These are phyloP conservation scores for Sarocladiaceae sp. DNA, from an alignment of 2,329 filamentous ascomycete species.

Conservation along the genomic window DNA sequence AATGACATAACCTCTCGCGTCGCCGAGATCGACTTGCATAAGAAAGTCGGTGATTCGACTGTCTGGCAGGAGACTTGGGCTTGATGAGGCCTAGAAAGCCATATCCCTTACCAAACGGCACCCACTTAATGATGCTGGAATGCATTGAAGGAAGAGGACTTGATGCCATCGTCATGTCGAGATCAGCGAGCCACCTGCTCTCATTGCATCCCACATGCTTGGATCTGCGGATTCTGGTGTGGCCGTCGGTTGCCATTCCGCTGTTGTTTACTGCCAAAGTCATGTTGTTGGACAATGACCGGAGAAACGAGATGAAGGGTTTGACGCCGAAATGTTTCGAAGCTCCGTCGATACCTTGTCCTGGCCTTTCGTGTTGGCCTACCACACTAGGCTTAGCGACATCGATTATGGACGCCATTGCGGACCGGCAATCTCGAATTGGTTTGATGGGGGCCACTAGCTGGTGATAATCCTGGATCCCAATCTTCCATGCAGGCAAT, in stretches of 20 bases:
- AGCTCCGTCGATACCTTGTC: slow-evolving; percentile 1
- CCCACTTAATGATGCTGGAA: too few relatives aligned
- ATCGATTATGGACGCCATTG: not conserved
- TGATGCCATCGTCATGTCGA: too few relatives aligned
- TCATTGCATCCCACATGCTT: too few relatives aligned
- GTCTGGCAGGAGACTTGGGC: too few relatives aligned
- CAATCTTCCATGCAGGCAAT: slow-evolving; percentile 5
- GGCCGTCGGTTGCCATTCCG: too few relatives aligned
- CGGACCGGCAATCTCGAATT: slow-evolving; percentile 6
- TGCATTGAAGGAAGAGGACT: too few relatives aligned
- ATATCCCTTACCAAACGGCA: too few relatives aligned
- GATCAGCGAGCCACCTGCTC: too few relatives aligned
- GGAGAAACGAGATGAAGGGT: slow-evolving; percentile 3
- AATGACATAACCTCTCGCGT: slow-evolving; percentile 7
- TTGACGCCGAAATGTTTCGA: slow-evolving; percentile 4
- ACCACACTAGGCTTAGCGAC: slow-evolving; percentile 7
- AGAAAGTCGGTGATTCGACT: not conserved
- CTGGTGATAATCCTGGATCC: not conserved
- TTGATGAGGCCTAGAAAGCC: too few relatives aligned
- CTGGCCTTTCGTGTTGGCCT: not conserved
- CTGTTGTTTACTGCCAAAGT: too few relatives aligned
- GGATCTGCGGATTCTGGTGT: too few relatives aligned
- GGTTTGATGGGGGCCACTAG: not conserved
- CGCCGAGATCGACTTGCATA: slow-evolving; percentile 7
- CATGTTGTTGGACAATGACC: too few relatives aligned